Base-by-base conservation (phyloP, 139 green algal species). In the Yamagishiella unicocca region DNA sequence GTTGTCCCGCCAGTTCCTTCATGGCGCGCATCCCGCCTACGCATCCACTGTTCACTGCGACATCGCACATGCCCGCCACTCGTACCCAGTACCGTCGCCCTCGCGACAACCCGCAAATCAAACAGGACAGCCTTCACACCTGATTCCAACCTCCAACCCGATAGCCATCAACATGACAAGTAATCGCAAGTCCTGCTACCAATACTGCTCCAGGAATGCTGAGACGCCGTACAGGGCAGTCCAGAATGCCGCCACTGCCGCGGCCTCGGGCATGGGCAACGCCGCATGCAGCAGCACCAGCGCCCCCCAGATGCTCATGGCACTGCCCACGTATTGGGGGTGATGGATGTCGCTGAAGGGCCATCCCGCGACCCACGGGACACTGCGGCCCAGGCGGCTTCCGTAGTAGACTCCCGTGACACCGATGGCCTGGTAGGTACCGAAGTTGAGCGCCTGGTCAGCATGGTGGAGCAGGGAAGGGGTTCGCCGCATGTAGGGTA, bases 371-470 rank as follows among this genome's bases (percentile, higher is more conserved):
- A 95, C 89, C 96, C 96, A 98, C 17, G 95, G 94, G 7, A 97
- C 86, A 62, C 72, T 91, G 37, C 91, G 84, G 50, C 96, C 96
- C 66, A 97, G 88, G 62, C 95, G 95, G 88, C 92, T 90, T 29
- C 96, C 96, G 76, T 98, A 98, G 88, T 98, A 98, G 4, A 98
- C 96, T 9, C 96, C 96, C 2, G 76, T 78, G 37, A 92, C 84
- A 2, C 96, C 96, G 40, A 98, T 94, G 0, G 95, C 91, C 0
- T 85, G 62, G 87, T 94, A 98, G 64, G 96, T 95, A 76, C 91
- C 92, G 9, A 95, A 68, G 87, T 98, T 98, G 12, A 98, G 90
- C 0, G 87, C 83, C 93, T 98, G 29, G n/a, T 25, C 17, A 25
- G 12, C 50, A 58, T n/a, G n/a, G 95, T 17, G 84, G 72, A n/a